Evolutionary conservation across 805 yeast species (phyloP).

Genomic region (Cyberlindnera maclurae): DNA sequence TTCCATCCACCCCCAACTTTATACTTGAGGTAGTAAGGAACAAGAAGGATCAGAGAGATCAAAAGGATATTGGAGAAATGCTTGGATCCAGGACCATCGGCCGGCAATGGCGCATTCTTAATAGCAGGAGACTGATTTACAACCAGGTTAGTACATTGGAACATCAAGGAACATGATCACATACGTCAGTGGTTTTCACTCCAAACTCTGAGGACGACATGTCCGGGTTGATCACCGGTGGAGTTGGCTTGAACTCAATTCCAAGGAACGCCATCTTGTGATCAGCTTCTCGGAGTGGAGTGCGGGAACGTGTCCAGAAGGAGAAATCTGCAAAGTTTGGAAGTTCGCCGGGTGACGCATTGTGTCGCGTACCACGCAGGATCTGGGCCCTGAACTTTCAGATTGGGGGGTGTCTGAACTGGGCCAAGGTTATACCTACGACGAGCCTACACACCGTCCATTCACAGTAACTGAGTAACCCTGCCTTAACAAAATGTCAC

Average conservation of each 20-base stretch:
- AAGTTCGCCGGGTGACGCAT: too few species aligned
- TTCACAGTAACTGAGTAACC: too few species aligned
- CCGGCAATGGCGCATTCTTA: slow-evolving; percentile 81
- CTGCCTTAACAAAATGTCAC: too few species aligned
- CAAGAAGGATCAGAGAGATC: slow-evolving; percentile 38
- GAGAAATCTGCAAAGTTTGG: too few species aligned
- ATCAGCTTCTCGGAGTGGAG: too few species aligned
- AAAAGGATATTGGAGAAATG: slow-evolving; percentile 61
- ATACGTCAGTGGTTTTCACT: slow-evolving; percentile 25
- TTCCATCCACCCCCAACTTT: slow-evolving; percentile 65
- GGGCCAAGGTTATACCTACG: too few species aligned
- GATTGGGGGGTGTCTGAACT: neutral
- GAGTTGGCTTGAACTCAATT: slow-evolving; percentile 55
- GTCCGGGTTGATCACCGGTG: slow-evolving; percentile 38
- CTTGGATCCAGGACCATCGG: slow-evolving; percentile 84
- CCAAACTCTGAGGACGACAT: slow-evolving; percentile 40
- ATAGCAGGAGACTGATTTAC: slow-evolving; percentile 53
- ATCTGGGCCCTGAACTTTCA: neutral
- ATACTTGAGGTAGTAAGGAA: slow-evolving; percentile 59
- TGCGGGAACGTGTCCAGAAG: too few species aligned
- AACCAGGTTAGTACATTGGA: neutral
- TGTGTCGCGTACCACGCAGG: too few species aligned
- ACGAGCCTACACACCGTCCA: too few species aligned
- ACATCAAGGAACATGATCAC: too few species aligned
- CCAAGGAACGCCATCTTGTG: slow-evolving; percentile 22